Base-by-base conservation (phyloP, 352 stramenopile genomes). In the Globisporangium nodosum region DNA sequence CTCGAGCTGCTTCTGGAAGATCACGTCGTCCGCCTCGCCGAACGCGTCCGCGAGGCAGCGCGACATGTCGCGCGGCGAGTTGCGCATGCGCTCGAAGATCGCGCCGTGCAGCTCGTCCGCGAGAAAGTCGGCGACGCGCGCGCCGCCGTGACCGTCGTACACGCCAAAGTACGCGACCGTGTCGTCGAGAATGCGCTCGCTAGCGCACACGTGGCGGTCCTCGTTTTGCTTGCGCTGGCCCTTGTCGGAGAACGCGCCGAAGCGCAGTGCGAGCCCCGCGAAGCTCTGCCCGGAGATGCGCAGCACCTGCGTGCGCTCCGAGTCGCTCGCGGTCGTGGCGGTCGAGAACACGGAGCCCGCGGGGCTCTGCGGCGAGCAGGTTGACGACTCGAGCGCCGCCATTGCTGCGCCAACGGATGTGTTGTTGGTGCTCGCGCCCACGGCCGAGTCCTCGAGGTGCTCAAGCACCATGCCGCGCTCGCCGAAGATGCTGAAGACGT, bases 401-500 rank as follows among this genome's bases (percentile, higher is more conserved):
- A 39, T 20, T 65, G 45, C 30, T 59, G 20, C 18, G 16, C 24
- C 24, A 1, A 27, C 24, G 24, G 24, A 27, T 27, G 42, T n/a
- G n/a, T 37, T 72, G 42, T 39, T 33, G 49, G 53, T 27, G 65
- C 65, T 18, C 58, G 3, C 54, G 3, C 42, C 58, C 16, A 49
- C 21, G 9, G 46, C n/a, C 16, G 42, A 48, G 40, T 50, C 30
- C 8, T 74, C 63, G 12, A 63, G 46, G 42, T 63, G 52, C 51
- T 90, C 80, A 11, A 94, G 67, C 21, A 79, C 53, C 81, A 91
- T 88, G 49, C 85, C 85, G 50, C 66, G 77, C 55, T 94, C 85
- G 21, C 69, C 83, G 40, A 94, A 94, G 54, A 94, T 91, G 71
- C 78, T 92, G 55, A 94, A 92, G 45, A 94, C 85, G 60, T 94